Conservation (phyloP, 2,329 filamentous ascomycete species). For the Raffaelea arxii region DNA sequence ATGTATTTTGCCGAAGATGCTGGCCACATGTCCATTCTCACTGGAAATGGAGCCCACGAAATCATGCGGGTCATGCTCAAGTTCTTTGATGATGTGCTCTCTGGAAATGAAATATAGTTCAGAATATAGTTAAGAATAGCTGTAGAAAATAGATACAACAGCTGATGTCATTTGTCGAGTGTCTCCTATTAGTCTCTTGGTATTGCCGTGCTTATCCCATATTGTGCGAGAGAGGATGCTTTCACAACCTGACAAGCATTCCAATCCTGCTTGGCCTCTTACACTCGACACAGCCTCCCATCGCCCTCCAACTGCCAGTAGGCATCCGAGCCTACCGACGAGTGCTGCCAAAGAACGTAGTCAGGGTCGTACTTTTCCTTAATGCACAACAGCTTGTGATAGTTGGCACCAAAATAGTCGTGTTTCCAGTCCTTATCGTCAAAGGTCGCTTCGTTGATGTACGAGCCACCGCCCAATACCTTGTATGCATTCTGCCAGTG, state of each 20-base stretch:
- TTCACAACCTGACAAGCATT: too few species aligned
- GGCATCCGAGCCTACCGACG: background rate
- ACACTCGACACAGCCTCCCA: background rate
- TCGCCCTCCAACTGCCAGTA: background rate
- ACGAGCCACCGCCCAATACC: conserved; percentile 10
- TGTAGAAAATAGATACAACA: too few species aligned
- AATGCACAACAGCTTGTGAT: conserved; percentile 19
- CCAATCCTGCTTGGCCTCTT: background rate
- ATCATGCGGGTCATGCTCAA: background rate
- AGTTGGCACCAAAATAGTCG: conserved; percentile 23
- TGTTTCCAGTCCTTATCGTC: conserved; percentile 19
- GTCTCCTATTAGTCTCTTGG: background rate
- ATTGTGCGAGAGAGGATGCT: too few species aligned
- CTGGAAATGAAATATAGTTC: background rate
- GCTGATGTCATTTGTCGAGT: background rate
- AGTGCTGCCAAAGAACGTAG: background rate
- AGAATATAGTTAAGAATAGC: background rate
- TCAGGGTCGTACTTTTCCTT: conserved; percentile 30
- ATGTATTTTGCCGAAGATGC: background rate
- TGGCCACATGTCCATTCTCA: background rate
- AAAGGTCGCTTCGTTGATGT: conserved; percentile 31
- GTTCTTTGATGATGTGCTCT: background rate
- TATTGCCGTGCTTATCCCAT: too few species aligned
- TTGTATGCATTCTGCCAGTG: background rate
- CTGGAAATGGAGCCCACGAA: background rate